Base-by-base conservation (phyloP, 2,329 filamentous ascomycete species). In the Cladosporium halotolerans region DNA sequence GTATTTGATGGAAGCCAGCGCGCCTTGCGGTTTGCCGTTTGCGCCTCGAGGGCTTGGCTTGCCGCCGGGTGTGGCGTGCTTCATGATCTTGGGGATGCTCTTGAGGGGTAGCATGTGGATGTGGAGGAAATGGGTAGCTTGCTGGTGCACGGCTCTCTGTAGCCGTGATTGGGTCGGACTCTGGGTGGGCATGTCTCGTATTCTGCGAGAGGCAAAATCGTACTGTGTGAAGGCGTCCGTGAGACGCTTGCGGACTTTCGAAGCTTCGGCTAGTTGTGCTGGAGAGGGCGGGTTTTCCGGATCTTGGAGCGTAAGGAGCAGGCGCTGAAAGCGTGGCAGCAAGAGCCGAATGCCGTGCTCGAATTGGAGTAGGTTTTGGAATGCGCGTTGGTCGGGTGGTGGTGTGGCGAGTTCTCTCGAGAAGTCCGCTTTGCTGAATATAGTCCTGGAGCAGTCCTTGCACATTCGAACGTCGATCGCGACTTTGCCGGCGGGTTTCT, bases 151-250 rank as follows among this genome's bases (percentile, higher is more conserved):
- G 3, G 88, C 84, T 63, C 84, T 86, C 63, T 96, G 91, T 3
- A 96, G 74, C 43, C 80, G 80, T 54, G 82, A 73, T 65, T 96
- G 90, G 0, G 87, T 83, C 0, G 82, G 77, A 45, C 82, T 91
- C 4, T 83, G 74, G 0, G 87, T 87, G 13, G 84, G 84, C 45
- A 96, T 73, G 63, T 95, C 88, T 31, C 90, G 83, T 53, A 96
- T 82, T 3, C 90, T 81, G 58, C 86, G 84, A 3, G 90, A 89
- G 0, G 89, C 89, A 3, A 82, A 75, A 62, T 95, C 88, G 67
- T 95, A 96, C 63, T 96, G 91, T 9, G 84, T 80, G 64, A 96
- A 96, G 8, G 89, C 87, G 63, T 96, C 91, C 55, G 89, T 91
- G 1, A 96, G 77, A 18, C 90, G 81, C 68, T 89, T 95, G n/a